Evolutionary conservation across 2,329 filamentous ascomycete species (phyloP), one percentile per base, ranked within the genome.

Genomic region (Fusarium bulbicola): DNA sequence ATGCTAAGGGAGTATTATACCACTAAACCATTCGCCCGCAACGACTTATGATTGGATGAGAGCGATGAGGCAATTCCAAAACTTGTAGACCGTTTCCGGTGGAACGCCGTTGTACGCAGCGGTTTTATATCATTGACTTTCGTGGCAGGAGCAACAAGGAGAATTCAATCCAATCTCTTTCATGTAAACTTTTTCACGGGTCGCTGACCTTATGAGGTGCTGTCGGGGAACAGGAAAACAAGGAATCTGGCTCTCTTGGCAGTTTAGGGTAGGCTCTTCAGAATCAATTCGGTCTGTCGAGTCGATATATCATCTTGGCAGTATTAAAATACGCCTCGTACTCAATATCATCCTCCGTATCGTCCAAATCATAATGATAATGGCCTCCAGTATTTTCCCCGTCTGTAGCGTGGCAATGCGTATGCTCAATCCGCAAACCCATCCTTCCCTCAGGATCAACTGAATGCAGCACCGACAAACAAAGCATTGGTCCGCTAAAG

Each of bases 261-360:
- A 20, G 24, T 52, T 14, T 10, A 59, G 43, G 56, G 56, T 59
- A 59, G n/a, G 15, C 26, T 39, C 11, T 14, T 11, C 20, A 40
- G 6, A 24, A 40, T 54, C 20, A 54, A 10, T 21, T 39, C 7
- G 50, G 50, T 3, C 50, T 54, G 6, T 54, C 36, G 3, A 54
- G 34, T n/a, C 50, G 50, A 30, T 40, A 54, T n/a, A 54, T 39
- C 20, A 14, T 54, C 18, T 28, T 30, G 5, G 50, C 50, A 28
- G 50, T 28, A n/a, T 40, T 54, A 2, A 54, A 84, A 73, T 85
- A 86, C 3, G 79, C 84, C 66, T 85, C 84, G 70, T 86, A 86
- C 61, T 85, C 83, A 15, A 86, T 78, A 4, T 81, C 79, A 3
- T 81, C 77, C 9, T 65, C 57, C 2, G 39, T 43, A 11, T 63